Conservation (phyloP, 495 filamentous ascomycete species). For the Viridothelium virens region DNA sequence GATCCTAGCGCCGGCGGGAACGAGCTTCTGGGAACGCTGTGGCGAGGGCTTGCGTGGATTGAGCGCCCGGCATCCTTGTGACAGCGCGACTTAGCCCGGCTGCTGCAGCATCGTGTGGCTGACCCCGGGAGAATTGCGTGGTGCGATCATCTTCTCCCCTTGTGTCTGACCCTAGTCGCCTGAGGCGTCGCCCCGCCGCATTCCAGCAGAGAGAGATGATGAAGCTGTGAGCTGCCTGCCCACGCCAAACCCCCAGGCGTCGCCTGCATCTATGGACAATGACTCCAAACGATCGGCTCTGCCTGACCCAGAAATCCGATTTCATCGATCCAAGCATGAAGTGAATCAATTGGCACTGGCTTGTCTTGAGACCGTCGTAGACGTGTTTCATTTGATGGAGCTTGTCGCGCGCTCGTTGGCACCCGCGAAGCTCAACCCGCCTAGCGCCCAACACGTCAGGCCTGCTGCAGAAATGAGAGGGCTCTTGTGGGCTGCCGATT, state of each 20-base stretch:
- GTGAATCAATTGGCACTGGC: conserved; percentile 2
- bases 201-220: neutral
- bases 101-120: neutral
- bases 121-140: neutral
- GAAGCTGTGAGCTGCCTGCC: neutral
- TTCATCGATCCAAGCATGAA: conserved; percentile 8
- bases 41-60: conserved; percentile 8
- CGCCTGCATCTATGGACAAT: neutral
- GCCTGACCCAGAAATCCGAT: conserved; percentile 5
- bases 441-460: conserved; percentile 10
- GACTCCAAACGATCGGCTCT: conserved; percentile 10
- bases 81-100: neutral
- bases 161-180: neutral
- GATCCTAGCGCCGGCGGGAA: conserved; percentile 3
- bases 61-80: neutral
- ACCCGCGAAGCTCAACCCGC: neutral
- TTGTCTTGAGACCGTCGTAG: conserved; percentile 7
- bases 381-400: conserved; percentile 9
- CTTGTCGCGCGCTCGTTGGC: conserved; percentile 1
- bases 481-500: neutral
- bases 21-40: conserved; percentile 1
- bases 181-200: neutral
- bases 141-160: neutral
- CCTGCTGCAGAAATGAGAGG: conserved; percentile 12
- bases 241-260: neutral